These are phyloP conservation scores for Tetrapyrgos nigripes DNA, from an alignment of 1,284 basidiomycete species.

Conservation along the genomic window DNA sequence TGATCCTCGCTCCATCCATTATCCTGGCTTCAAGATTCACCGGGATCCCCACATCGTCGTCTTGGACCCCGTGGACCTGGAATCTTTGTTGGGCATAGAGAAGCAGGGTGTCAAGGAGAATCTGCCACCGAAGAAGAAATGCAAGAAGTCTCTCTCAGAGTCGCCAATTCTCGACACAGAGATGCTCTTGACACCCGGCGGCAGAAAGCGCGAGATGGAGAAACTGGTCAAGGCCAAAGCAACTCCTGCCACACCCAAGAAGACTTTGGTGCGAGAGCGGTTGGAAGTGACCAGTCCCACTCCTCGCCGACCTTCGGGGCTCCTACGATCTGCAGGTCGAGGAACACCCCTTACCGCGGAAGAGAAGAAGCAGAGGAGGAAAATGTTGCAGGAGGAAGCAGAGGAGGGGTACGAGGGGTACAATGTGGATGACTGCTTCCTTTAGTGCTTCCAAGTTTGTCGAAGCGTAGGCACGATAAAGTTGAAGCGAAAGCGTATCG, in stretches of 20 bases:
- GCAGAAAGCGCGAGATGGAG: constrained; percentile 30
- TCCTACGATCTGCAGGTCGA: constrained; percentile 12
- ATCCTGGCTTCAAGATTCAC: constrained; percentile 74
- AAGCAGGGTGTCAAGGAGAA: constrained; percentile 62
- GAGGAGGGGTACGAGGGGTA: constrained; percentile 23
- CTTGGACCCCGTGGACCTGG: constrained; percentile 26
- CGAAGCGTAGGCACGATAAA: background rate
- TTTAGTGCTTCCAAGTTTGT: background rate
- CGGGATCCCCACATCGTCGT: constrained; percentile 53
- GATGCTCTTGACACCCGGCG: constrained; percentile 27
- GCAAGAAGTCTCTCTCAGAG: constrained; percentile 43
- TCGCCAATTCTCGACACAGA: constrained; percentile 27
- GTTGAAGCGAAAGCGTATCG: too few relatives aligned
- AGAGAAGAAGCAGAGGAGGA: constrained; percentile 33
- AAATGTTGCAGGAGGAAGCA: constrained; percentile 36
- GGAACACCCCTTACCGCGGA: constrained; percentile 26
- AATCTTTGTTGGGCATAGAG: constrained; percentile 23
- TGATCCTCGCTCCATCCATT: constrained; percentile 69
- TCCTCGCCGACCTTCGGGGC: constrained; percentile 24
- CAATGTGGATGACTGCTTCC: constrained; percentile 24
- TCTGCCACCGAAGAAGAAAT: constrained; percentile 45
- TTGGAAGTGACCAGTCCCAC: constrained; percentile 29
- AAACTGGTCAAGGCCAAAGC: constrained; percentile 29
- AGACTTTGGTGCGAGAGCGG: constrained; percentile 20
- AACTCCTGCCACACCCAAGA: constrained; percentile 35